Conservation (phyloP, 208 protist genomes). For the Trypanosoma congolense region DNA sequence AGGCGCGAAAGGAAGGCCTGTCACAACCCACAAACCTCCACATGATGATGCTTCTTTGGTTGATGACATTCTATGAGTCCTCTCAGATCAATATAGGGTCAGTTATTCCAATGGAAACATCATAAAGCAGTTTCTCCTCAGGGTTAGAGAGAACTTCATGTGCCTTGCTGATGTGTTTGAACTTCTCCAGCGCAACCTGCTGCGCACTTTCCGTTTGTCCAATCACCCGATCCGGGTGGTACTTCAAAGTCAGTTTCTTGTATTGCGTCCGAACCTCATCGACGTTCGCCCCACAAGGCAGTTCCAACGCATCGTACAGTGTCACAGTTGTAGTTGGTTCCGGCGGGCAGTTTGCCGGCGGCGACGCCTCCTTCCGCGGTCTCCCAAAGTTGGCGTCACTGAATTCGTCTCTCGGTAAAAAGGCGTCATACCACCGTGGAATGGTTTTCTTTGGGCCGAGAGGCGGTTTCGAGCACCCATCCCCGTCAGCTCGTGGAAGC, state of each 20-base stretch:
- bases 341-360: background rate
- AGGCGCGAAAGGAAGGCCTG: too few relatives aligned
- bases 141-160: slow-evolving; percentile 93
- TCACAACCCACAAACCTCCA: too few relatives aligned
- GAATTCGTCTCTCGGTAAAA: slow-evolving; percentile 5
- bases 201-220: slow-evolving; percentile 30
- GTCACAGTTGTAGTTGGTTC: slow-evolving; percentile 8
- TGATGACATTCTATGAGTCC: too few relatives aligned
- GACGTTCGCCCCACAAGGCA: slow-evolving; percentile 27
- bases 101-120: slow-evolving; percentile 42
- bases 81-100: too few relatives aligned
- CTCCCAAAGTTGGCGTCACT: background rate
- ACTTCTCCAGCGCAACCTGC: slow-evolving; percentile 50
- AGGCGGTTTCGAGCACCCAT: slow-evolving; percentile 1
- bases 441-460: background rate
- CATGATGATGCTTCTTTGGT: too few relatives aligned
- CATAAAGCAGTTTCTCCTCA: slow-evolving; percentile 91
- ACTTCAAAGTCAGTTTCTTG: slow-evolving; percentile 60
- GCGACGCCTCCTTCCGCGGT: background rate
- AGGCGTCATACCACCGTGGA: slow-evolving; percentile 15
- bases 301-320: slow-evolving; percentile 65
- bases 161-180: slow-evolving; percentile 93
- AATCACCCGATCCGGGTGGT: slow-evolving; percentile 77
- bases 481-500: slow-evolving; percentile 3
- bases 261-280: slow-evolving; percentile 57